Evolutionary conservation across 1,284 basidiomycete genomes (phyloP).

Genomic region (Fomes fomentarius): DNA sequence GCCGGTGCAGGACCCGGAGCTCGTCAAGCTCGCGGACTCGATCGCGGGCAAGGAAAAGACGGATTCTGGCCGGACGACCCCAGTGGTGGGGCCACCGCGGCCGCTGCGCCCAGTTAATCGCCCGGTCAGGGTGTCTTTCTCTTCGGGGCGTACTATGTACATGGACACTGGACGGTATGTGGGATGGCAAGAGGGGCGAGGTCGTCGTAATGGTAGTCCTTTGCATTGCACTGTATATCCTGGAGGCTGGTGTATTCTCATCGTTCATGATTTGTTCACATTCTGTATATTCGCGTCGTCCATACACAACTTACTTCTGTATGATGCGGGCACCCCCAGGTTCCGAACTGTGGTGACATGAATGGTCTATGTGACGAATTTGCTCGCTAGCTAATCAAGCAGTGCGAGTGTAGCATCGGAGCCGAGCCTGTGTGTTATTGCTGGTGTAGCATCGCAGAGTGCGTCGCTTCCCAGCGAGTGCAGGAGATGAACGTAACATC

Average conservation of each 20-base stretch:
- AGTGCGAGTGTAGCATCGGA: too few relatives aligned
- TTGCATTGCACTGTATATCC: slow-evolving; percentile 27
- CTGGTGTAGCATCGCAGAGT: too few relatives aligned
- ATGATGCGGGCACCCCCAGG: too few relatives aligned
- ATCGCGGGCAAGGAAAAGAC: slow-evolving; percentile 31
- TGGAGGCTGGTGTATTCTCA: slow-evolving; percentile 25
- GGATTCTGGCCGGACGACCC: slow-evolving; percentile 24
- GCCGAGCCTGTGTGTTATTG: too few relatives aligned
- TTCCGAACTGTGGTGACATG: too few relatives aligned
- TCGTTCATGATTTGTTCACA: slow-evolving; percentile 8
- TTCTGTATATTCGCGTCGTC: slow-evolving; percentile 10
- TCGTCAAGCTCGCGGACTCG: slow-evolving; percentile 38
- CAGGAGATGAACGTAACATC: too few relatives aligned
- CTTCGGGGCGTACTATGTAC: too few relatives aligned
- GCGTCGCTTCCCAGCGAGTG: too few relatives aligned
- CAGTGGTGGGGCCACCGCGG: slow-evolving; percentile 5
- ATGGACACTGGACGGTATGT: neutral
- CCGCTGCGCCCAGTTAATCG: slow-evolving; percentile 18
- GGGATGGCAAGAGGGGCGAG: neutral
- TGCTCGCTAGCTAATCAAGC: neutral
- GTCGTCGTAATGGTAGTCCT: slow-evolving; percentile 14
- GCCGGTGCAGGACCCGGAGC: slow-evolving; percentile 33
- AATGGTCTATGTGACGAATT: neutral
- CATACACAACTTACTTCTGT: slow-evolving; percentile 8
- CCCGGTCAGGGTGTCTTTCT: too few relatives aligned